Percentiles rank a stretch among this genome's conserved stretches.
phyloP scores from a whole-genome alignment of 371 early-diverging fungal species.

The Apophysomyces ossiformis region DNA sequence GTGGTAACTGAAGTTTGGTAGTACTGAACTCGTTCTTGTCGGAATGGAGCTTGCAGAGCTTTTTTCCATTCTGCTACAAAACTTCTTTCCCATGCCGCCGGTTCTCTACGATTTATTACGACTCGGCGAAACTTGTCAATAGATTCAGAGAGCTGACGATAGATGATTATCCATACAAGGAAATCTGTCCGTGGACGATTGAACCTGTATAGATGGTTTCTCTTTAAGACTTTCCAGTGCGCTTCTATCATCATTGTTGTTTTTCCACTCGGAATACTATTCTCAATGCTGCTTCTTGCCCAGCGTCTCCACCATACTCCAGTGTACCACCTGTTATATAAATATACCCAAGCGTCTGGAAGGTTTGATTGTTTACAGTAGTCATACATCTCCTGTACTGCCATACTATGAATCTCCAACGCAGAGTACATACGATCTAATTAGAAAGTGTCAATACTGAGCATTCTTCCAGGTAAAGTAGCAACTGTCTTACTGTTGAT shows the following conservation, averaged over 20 bases:
- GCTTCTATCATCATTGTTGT: not conserved
- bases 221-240: not conserved
- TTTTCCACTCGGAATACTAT: not conserved
- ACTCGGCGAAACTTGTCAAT: not conserved
- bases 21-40: not conserved
- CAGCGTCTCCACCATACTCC: slow-evolving; percentile 1
- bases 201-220: not conserved
- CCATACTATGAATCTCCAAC: not conserved
- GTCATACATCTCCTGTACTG: slow-evolving; percentile 1
- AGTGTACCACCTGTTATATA: not conserved
- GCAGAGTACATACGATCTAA: not conserved
- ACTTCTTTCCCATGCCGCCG: not conserved
- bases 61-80: not conserved
- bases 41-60: not conserved
- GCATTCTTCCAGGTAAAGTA: too few relatives aligned
- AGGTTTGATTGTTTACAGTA: not conserved
- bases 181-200: not conserved
- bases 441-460: too few relatives aligned
- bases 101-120: not conserved
- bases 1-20: not conserved
- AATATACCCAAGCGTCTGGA: not conserved
- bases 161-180: slow-evolving; percentile 5
- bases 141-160: not conserved
- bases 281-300: not conserved
- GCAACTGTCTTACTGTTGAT: too few relatives aligned